Conservation (phyloP, 129 eudicot species). For the sunflower (Helianthus annuus) region HanXRQr2.0-SUNRISE NC_035439.2:84171285-84171784, state of each 20-base stretch:
- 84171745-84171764: too few species aligned
- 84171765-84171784: too few species aligned
- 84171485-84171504: background rate
- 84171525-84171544: background rate
- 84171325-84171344: background rate
- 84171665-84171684: background rate
- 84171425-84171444: background rate
- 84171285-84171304: constrained; percentile 60
- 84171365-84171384: background rate
- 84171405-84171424: background rate
- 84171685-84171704: background rate
- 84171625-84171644: background rate
- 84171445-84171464: background rate
- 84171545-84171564: background rate
- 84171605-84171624: background rate
- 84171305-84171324: constrained; percentile 29
- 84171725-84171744: too few species aligned
- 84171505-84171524: background rate
- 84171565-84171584: background rate
- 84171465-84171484: background rate
- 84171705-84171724: background rate
- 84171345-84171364: background rate
- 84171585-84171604: background rate
- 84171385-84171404: background rate
- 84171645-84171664: background rate